Conservation (phyloP, 2,329 filamentous ascomycete species). For the Bisporella sp. region DNA sequence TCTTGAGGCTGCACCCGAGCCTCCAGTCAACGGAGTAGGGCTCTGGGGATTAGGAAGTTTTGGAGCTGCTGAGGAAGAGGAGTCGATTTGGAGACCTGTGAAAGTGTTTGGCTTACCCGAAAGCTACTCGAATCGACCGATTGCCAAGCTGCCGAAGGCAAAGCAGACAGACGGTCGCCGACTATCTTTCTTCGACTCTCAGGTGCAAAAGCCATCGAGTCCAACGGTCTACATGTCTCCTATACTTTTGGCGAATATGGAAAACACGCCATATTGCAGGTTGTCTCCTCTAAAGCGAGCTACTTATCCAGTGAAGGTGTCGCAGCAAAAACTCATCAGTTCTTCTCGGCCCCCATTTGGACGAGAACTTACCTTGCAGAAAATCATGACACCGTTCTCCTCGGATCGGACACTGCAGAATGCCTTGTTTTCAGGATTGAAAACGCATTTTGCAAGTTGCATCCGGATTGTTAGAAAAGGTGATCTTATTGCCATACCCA, state of each 20-base stretch:
- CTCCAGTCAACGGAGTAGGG: slow-evolving; percentile 59
- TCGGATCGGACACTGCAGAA: slow-evolving; percentile 81
- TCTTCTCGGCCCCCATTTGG: slow-evolving; percentile 51
- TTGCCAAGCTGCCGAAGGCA: slow-evolving; percentile 53
- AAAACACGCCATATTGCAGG: slow-evolving; percentile 69
- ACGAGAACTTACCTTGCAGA: slow-evolving; percentile 77
- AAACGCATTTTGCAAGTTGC: slow-evolving; percentile 79
- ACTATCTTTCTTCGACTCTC: slow-evolving; percentile 60
- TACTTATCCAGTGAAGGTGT: slow-evolving; percentile 40
- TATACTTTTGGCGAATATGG: slow-evolving; percentile 78
- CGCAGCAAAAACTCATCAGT: slow-evolving; percentile 48
- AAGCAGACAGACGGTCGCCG: slow-evolving; percentile 41
- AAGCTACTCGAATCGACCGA: slow-evolving; percentile 53
- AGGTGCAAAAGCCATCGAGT: slow-evolving; percentile 52
- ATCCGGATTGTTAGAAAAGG: slow-evolving; percentile 77
- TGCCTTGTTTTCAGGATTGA: slow-evolving; percentile 77
- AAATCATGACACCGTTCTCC: slow-evolving; percentile 82
- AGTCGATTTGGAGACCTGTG: slow-evolving; percentile 69
- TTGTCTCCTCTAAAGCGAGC: slow-evolving; percentile 61
- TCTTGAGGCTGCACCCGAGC: slow-evolving; percentile 70
- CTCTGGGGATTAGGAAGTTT: slow-evolving; percentile 63
- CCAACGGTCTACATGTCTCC: slow-evolving; percentile 73
- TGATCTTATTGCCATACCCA: slow-evolving; percentile 80
- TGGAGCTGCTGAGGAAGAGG: slow-evolving; percentile 50
- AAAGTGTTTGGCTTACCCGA: slow-evolving; percentile 87